phyloP scores from a whole-genome alignment of 176 grass and related monocot genomes.

The Avena insularis region DNA sequence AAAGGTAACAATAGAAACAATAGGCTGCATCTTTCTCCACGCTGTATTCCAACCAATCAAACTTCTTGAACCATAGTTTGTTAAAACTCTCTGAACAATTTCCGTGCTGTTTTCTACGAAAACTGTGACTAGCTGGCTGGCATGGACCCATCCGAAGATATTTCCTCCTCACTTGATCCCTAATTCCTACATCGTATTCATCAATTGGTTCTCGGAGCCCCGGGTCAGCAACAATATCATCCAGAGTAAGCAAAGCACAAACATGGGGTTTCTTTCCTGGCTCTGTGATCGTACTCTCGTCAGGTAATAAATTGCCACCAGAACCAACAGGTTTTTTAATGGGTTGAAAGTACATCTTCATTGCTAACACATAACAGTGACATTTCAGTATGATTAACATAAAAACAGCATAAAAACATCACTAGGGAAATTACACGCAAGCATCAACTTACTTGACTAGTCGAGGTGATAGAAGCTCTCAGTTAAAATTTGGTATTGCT shows the following conservation, averaged over 20 bases:
- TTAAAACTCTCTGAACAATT: background rate
- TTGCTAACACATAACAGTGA: background rate
- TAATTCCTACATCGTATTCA: slow-evolving; percentile 17
- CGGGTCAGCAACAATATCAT: background rate
- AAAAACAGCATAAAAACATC: background rate
- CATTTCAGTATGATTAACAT: background rate
- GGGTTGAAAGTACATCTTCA: slow-evolving; percentile 26
- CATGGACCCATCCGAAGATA: slow-evolving; percentile 15
- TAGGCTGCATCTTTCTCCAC: slow-evolving; percentile 7
- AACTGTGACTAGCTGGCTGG: background rate
- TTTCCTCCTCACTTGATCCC: slow-evolving; percentile 3
- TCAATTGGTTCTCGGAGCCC: background rate
- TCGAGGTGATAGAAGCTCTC: background rate
- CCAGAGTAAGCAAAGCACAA: background rate
- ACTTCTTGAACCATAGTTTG: slow-evolving; percentile 8
- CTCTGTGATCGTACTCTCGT: background rate
- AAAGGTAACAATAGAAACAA: slow-evolving; percentile 17
- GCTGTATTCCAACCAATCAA: slow-evolving; percentile 24
- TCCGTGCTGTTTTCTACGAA: background rate
- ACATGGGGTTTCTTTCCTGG: background rate
- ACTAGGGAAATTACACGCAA: background rate
- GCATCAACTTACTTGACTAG: background rate
- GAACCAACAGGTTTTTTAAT: background rate
- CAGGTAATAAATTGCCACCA: background rate
- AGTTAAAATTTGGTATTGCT: background rate